Evolutionary conservation across 1,284 basidiomycete genomes (phyloP), one percentile per base, ranked within the genome.

Genomic region (Moesziomyces sp.): DNA sequence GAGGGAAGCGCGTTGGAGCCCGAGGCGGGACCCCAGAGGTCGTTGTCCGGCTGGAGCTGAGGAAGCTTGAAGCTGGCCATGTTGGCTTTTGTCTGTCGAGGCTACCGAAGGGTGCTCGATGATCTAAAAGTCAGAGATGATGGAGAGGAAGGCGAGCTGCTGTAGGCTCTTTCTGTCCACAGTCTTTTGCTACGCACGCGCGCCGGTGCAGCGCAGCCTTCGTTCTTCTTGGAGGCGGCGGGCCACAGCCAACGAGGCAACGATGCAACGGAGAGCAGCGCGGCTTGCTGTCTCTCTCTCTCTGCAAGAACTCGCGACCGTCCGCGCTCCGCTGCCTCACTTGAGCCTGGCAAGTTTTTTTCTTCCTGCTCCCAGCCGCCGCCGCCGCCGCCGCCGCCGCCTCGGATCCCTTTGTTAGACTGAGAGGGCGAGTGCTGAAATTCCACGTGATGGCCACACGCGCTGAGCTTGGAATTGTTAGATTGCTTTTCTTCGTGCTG

Each of bases 11-110:
- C 69, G 55, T 64, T 61, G 46, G 67, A 56, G 51, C 64, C 73
- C n/a, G 72, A 61, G 54, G 64, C 77, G 50, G 81, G 81, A 52
- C 81, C 81, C 81, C 81, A 83, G 40, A 59, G 55, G 55, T 75
- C 77, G 54, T 70, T 65, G 57, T 76, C 68, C 38, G 70, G 69
- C 51, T 70, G 63, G 5, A 81, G 60, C 54, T 65, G 26, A 5
- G 80, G 79, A 57, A 83, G 74, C 45, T 69, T 50, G 56, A 83
- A 83, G 52, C 70, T 71, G 30, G 81, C 79, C 81, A 83, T 83
- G 26, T 40, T 74, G 52, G 26, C 28, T 38, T 3, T 46, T 40
- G 5, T n/a, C 28, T n/a, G 42, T 44, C 34, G 30, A 46, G 16
- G 5, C 35, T 34, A 18, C 13, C 30, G 42, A 51, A 47, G 47